phyloP scores from a whole-genome alignment of 768 basidiomycete genomes.

The Gloeophyllum trabeum region DNA sequence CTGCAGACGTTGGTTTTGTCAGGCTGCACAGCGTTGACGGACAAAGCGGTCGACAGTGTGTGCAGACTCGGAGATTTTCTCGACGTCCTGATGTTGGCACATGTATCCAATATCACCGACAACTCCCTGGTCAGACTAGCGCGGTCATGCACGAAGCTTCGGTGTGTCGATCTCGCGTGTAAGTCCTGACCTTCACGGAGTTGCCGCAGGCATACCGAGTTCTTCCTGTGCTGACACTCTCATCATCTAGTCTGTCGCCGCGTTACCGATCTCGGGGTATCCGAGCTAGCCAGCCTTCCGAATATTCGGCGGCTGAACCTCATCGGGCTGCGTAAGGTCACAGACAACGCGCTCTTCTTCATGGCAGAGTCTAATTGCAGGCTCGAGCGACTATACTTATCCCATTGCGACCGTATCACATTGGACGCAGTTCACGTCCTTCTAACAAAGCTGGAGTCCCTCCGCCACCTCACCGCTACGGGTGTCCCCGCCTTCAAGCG shows the following conservation, averaged over 20 bases:
- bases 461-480: slow-evolving; percentile 72
- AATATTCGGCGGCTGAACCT: slow-evolving; percentile 69
- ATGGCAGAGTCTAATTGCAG: slow-evolving; percentile 60
- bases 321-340: slow-evolving; percentile 71
- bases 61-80: slow-evolving; percentile 64
- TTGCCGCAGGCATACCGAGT: too few species aligned
- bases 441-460: slow-evolving; percentile 40
- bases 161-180: slow-evolving; percentile 85
- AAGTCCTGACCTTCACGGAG: slow-evolving; percentile 22
- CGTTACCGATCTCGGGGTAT: slow-evolving; percentile 77
- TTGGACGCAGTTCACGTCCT: slow-evolving; percentile 67
- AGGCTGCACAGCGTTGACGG: slow-evolving; percentile 68
- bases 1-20: slow-evolving; percentile 70
- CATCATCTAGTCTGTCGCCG: slow-evolving; percentile 54
- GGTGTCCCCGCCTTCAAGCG: slow-evolving; percentile 68
- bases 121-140: slow-evolving; percentile 55
- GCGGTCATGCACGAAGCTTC: slow-evolving; percentile 57
- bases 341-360: slow-evolving; percentile 72
- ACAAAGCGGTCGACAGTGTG: slow-evolving; percentile 56
- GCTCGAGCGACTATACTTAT: slow-evolving; percentile 76
- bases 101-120: slow-evolving; percentile 76
- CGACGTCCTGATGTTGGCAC: slow-evolving; percentile 72
- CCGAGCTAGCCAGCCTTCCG: slow-evolving; percentile 63
- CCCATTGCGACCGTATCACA: slow-evolving; percentile 76
- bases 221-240: slow-evolving; percentile 8